A percentile compares a stretch with the other conserved stretches of the same genome.
phyloP scores from a whole-genome alignment of 306 rosid species.

The Phaseolus lunatus region DNA sequence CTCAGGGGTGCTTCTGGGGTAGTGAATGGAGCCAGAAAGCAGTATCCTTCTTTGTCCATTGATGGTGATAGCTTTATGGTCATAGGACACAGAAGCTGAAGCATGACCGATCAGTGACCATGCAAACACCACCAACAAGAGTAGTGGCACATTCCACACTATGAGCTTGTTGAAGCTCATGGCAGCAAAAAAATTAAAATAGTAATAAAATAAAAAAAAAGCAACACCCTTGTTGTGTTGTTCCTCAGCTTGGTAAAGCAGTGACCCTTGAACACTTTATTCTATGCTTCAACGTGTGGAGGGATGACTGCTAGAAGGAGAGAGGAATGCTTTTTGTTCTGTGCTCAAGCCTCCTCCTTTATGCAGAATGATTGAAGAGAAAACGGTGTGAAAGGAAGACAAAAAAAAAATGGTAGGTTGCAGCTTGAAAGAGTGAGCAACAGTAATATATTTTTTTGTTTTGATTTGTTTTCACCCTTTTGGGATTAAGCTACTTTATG shows the following conservation, averaged over 20 bases:
- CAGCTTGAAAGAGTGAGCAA: conserved; percentile 35
- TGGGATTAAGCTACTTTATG: not conserved
- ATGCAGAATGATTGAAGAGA: conserved; percentile 28
- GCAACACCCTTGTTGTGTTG: conserved; percentile 22
- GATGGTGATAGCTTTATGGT: conserved; percentile 76
- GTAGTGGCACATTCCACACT: conserved; percentile 64
- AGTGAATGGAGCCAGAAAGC: conserved; percentile 97
- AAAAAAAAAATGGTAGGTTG: not conserved
- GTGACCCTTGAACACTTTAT: conserved; percentile 64
- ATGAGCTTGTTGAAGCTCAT: conserved; percentile 71
- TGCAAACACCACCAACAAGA: conserved; percentile 49
- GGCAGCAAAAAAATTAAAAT: conserved; percentile 32
- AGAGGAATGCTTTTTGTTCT: not conserved
- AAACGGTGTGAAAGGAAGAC: conserved; percentile 38
- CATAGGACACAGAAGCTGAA: conserved; percentile 86
- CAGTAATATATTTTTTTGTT: not conserved
- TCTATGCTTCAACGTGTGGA: conserved; percentile 56
- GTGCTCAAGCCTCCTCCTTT: not conserved
- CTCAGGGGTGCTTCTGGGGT: conserved; percentile 98
- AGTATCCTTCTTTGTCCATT: conserved; percentile 93
- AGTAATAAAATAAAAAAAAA: not conserved
- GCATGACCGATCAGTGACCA: conserved; percentile 55
- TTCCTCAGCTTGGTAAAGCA: conserved; percentile 49
- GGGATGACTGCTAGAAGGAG: conserved; percentile 35
- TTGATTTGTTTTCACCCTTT: not conserved